phyloP scores from a whole-genome alignment of 805 yeast genomes.

The Candida manassasensis region DNA sequence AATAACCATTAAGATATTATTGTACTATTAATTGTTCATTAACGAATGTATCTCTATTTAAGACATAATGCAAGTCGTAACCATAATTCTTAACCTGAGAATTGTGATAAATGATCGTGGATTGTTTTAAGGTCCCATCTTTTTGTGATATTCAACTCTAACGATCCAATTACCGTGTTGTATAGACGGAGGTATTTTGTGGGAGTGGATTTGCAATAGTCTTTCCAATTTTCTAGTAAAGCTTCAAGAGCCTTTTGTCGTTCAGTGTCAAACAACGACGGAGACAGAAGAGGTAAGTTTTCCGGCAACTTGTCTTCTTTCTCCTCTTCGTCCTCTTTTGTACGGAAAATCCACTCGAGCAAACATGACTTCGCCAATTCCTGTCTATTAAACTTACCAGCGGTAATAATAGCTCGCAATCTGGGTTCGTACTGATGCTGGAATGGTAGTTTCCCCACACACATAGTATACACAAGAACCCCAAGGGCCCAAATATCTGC shows the following conservation, averaged over 20 bases:
- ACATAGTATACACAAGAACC: conserved; percentile 66
- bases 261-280: conserved; percentile 15
- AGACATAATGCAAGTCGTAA: neutral
- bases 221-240: conserved; percentile 17
- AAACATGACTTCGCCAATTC: conserved; percentile 41
- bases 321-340: conserved; percentile 10
- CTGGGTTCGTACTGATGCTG: conserved; percentile 81
- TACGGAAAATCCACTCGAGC: conserved; percentile 22
- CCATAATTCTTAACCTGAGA: neutral
- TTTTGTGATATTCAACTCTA: conserved; percentile 45
- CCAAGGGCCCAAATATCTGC: conserved; percentile 94
- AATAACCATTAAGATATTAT: too few relatives aligned
- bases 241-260: conserved; percentile 13
- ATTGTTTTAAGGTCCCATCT: conserved; percentile 48
- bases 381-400: conserved; percentile 55
- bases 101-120: conserved; percentile 4
- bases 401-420: conserved; percentile 63
- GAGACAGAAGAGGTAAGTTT: conserved; percentile 7
- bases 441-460: conserved; percentile 74
- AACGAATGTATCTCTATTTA: conserved; percentile 3
- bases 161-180: conserved; percentile 47
- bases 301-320: conserved; percentile 7
- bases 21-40: too few relatives aligned
- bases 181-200: conserved; percentile 23
- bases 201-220: conserved; percentile 9